These are phyloP conservation scores for Kodamaea fungicola DNA, from an alignment of 1,139 yeast species.

Conservation along the genomic window DNA sequence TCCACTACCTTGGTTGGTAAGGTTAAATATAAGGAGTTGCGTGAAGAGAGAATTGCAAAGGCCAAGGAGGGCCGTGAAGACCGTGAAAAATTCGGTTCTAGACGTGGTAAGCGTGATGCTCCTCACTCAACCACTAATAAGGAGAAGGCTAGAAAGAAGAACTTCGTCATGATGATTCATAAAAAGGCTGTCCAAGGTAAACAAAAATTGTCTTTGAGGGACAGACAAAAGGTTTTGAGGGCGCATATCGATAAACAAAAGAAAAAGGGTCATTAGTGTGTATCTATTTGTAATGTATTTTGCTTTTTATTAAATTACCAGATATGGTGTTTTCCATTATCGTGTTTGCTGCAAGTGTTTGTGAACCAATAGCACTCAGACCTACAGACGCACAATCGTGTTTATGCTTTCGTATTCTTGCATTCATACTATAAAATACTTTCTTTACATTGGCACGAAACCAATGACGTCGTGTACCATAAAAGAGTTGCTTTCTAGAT, in stretches of 20 bases:
- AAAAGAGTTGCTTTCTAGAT: no score
- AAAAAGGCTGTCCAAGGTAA: constrained; percentile 93
- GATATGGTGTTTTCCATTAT: no score
- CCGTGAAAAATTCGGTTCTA: constrained; percentile 84
- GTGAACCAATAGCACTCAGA: no score
- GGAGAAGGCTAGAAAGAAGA: constrained; percentile 97
- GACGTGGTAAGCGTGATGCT: constrained; percentile 75
- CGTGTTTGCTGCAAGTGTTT: no score
- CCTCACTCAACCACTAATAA: constrained; percentile 89
- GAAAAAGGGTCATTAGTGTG: constrained; percentile 62
- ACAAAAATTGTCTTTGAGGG: constrained; percentile 83
- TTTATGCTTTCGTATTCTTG: no score
- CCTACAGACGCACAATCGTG: no score
- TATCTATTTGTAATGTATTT: no score
- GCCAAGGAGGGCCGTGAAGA: constrained; percentile 92
- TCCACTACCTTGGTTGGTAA: constrained; percentile 78
- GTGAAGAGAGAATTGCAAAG: constrained; percentile 86
- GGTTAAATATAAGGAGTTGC: constrained; percentile 75
- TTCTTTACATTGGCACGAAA: no score
- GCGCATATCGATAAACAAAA: constrained; percentile 89
- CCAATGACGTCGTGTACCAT: no score
- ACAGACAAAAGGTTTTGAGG: constrained; percentile 78
- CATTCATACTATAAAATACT: no score
- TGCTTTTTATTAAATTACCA: no score
- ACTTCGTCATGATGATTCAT: constrained; percentile 97